Conservation (phyloP, 2,329 filamentous ascomycete genomes). For the Stagonosporopsis cucurbitacearum region DNA sequence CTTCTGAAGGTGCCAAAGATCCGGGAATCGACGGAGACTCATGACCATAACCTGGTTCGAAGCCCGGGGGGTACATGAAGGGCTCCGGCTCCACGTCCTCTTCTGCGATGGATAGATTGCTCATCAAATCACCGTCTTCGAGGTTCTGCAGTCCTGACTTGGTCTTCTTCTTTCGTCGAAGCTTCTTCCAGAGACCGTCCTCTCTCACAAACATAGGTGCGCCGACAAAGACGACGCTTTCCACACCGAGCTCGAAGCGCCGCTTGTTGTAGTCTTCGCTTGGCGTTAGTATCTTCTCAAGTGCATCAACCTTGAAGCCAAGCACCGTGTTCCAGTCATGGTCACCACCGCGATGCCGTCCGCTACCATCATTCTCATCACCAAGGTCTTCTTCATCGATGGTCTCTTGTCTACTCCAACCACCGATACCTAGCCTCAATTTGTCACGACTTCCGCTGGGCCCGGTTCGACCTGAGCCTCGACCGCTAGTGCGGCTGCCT, state of each 20-base stretch:
- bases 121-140: constrained; percentile 29
- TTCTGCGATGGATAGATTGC: constrained; percentile 28
- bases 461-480: constrained; percentile 37
- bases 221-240: constrained; percentile 50
- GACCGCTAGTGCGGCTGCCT: constrained; percentile 46
- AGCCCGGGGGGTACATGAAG: constrained; percentile 45
- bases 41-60: constrained; percentile 51
- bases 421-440: constrained; percentile 32
- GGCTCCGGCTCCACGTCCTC: constrained; percentile 32
- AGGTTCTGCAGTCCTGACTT: constrained; percentile 28
- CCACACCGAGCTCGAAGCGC: constrained; percentile 50
- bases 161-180: constrained; percentile 41
- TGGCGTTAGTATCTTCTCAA: constrained; percentile 51
- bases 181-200: constrained; percentile 51
- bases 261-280: constrained; percentile 49
- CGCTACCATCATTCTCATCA: constrained; percentile 20
- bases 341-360: constrained; percentile 36
- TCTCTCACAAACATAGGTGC: constrained; percentile 53
- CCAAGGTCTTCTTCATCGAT: constrained; percentile 47
- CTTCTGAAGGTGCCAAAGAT: constrained; percentile 43
- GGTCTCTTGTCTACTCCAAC: constrained; percentile 45
- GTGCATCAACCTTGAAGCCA: constrained; percentile 49
- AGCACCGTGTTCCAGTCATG: constrained; percentile 49
- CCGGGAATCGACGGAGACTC: constrained; percentile 40
- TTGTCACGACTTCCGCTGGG: constrained; percentile 30